Conservation (phyloP, 345 rosid species). For the Linum lewisii region DNA sequence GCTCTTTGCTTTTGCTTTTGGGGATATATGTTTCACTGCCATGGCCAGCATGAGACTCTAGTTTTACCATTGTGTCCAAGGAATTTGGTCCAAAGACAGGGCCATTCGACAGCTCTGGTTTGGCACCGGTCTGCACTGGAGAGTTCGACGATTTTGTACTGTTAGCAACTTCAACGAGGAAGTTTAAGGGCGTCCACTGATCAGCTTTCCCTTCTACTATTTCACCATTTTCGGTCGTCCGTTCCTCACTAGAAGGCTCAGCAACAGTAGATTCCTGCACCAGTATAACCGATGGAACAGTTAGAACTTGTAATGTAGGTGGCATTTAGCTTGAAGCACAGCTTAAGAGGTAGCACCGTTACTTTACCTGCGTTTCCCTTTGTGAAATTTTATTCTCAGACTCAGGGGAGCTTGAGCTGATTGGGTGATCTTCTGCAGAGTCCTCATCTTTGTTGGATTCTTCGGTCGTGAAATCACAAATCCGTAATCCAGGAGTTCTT, state of each 20-base stretch:
- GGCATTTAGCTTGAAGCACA: background rate
- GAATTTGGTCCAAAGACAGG: conserved; percentile 28
- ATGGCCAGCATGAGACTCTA: conserved; percentile 23
- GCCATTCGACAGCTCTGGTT: conserved; percentile 28
- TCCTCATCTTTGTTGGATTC: conserved; percentile 42
- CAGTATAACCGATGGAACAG: conserved; percentile 3
- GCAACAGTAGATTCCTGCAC: conserved; percentile 50
- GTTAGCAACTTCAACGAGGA: conserved; percentile 91
- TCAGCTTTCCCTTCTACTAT: conserved; percentile 57
- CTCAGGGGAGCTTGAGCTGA: conserved; percentile 67
- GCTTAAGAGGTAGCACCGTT: background rate
- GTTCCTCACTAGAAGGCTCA: conserved; percentile 34
- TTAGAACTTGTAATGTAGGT: conserved; percentile 5
- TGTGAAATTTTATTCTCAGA: conserved; percentile 39
- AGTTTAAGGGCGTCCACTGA: conserved; percentile 82
- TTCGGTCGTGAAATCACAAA: conserved; percentile 38
- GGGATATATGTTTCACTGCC: conserved; percentile 22
- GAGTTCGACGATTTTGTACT: conserved; percentile 58
- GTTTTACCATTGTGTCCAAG: conserved; percentile 26
- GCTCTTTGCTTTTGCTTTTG: conserved; percentile 46
- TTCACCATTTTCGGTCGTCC: conserved; percentile 31
- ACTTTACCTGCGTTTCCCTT: conserved; percentile 57
- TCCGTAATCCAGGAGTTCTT: conserved; percentile 39
- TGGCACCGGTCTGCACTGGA: conserved; percentile 34
- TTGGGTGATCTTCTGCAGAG: conserved; percentile 33